phyloP scores from a whole-genome alignment of 179 eudicot species.

The Silene coronaria region DNA sequence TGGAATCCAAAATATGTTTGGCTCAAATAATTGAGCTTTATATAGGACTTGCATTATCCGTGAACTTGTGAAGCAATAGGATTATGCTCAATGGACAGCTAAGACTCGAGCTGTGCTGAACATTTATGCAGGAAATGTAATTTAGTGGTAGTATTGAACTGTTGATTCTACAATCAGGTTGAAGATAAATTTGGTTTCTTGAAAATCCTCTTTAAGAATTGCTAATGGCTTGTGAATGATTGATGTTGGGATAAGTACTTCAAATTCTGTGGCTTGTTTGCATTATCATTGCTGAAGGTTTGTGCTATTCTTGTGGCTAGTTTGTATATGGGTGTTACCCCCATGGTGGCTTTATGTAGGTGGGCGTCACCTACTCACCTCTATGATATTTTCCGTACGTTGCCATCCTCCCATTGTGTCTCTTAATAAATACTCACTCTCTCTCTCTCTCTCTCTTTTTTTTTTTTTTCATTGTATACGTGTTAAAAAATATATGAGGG shows the following conservation, averaged over 20 bases:
- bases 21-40: background rate
- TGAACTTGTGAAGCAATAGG: background rate
- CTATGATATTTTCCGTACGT: too few species aligned
- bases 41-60: background rate
- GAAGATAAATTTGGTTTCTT: background rate
- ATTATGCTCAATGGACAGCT: background rate
- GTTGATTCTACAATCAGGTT: background rate
- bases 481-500: too few species aligned
- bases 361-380: too few species aligned
- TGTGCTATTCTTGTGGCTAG: background rate
- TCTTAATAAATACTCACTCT: too few species aligned
- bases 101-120: background rate
- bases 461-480: too few species aligned
- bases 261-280: background rate
- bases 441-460: too few species aligned
- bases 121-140: background rate
- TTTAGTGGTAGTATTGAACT: background rate
- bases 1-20: background rate
- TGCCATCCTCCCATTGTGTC: too few species aligned
- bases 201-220: background rate
- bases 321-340: background rate
- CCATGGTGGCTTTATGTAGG: too few species aligned
- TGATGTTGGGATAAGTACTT: background rate
- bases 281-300: background rate
- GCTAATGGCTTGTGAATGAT: background rate